Evolutionary conservation across 345 rosid genomes (phyloP).

Genomic region (Nephelium lappaceum): DNA sequence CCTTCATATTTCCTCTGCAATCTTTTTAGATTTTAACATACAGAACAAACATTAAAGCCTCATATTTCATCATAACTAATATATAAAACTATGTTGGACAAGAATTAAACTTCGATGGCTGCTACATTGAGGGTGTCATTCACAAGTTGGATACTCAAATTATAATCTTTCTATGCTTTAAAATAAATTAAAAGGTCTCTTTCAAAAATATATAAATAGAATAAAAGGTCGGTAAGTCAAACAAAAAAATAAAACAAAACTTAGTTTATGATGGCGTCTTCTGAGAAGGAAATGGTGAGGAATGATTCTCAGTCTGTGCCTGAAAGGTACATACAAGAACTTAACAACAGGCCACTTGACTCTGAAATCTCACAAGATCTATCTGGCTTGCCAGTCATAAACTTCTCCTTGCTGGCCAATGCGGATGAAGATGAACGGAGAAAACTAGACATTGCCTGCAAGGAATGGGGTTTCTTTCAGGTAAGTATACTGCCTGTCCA

Average conservation of each 20-base stretch:
- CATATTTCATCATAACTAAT: no score
- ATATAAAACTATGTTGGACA: no score
- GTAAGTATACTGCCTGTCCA: background rate
- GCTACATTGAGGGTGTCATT: no score
- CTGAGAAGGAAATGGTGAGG: constrained; percentile 18
- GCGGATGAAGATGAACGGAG: constrained; percentile 25
- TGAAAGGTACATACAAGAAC: constrained; percentile 24
- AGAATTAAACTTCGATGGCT: background rate
- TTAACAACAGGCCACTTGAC: constrained; percentile 14
- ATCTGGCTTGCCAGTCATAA: constrained; percentile 24
- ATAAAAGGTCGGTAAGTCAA: background rate
- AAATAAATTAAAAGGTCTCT: background rate
- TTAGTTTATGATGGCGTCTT: background rate
- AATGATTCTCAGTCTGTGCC: constrained; percentile 23
- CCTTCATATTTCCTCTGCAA: no score
- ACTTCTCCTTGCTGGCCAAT: constrained; percentile 25
- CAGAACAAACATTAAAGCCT: no score
- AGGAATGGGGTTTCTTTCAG: constrained; percentile 46
- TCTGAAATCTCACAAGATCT: constrained; percentile 7
- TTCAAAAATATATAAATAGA: no score
- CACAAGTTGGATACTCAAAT: background rate
- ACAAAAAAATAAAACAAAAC: background rate
- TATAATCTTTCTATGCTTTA: background rate
- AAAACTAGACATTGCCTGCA: constrained; percentile 35
- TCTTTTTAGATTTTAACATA: no score